Evolutionary conservation across 768 basidiomycete species (phyloP), one percentile per base, ranked within the genome.

Genomic region (Hericium coralloides): DNA sequence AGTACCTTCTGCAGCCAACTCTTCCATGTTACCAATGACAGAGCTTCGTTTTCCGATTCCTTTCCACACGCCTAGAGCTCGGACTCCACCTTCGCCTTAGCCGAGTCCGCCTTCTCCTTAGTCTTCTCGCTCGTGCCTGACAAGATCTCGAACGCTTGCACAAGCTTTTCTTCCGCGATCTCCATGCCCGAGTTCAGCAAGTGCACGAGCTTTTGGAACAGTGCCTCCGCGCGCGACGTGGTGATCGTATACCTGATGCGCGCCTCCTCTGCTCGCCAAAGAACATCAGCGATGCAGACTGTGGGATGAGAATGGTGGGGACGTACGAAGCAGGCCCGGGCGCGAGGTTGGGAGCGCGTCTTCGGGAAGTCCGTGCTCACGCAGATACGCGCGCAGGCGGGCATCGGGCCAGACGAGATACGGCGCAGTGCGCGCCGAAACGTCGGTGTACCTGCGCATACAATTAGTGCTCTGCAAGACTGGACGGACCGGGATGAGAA

Each of bases 341-440:
- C 93, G 82, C 3, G 65, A 68, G 1, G 76, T 79, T 0, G 87
- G 85, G 43, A 90, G 74, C 51, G 76, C 73, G n/a, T 76, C 76
- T 63, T 95, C 92, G 59, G 78, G 74, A 26, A 95, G 65, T 51
- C 87, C 88, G 60, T 81, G 79, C 65, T 89, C 82, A 47, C 92
- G 80, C 18, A 98, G 79, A 71, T 90, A 97, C 1, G 89, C 92
- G 49, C 94, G 85, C 25, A 98, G 82, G 36, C 95, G 81, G 3
- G 94, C 90, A 65, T 98, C 95, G 12, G 92, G 90, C 95, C 95
- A 98, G 10, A 80, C 78, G 52, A 95, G 74, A 71, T 95, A 97
- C 2, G 82, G 73, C 2, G 84, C 76, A 1, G 78, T 76, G 38
- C 73, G 71, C 5, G 63, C 53, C n/a, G 67, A 66, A 51, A 68